Evolutionary conservation across 2,329 filamentous ascomycete genomes (phyloP), one percentile per base, ranked within the genome.

Genomic region (Paradendryphiella salina): DNA sequence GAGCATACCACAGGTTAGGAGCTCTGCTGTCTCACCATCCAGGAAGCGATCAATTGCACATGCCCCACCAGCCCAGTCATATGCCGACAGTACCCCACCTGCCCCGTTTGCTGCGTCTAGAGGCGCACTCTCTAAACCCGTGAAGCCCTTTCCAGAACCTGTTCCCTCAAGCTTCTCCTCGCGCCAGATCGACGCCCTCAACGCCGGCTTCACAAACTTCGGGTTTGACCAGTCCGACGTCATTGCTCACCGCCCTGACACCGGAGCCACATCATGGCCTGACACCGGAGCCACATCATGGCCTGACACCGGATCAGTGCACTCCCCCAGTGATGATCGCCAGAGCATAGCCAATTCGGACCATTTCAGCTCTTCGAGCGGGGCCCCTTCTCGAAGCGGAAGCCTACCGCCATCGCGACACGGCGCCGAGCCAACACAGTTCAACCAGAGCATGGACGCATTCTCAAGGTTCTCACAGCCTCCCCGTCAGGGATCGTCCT

Each of bases 361-460:
- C 7, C 82, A 78, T 61, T 76, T 79, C 54, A 71, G 67, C 28
- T 64, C 75, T 13, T 69, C 70, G 1, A 78, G 78, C 39, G 73
- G 73, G 39, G 72, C 75, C 14, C 67, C 75, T 3, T 79, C 82
- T n/a, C 77, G 81, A 52, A 83, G 84, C 50, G 72, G 75, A 34
- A 83, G 78, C 66, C 72, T 82, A 38, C 81, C 83, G 36, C 77
- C 82, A 1, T 84, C 83, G 29, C 77, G 81, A 39, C 79, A 82
- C 47, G 73, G 75, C 9, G 73, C 73, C 13, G 73, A 78, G 37
- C 68, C 70, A 18, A 56, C 69, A 5, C 65, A 67, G 26, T 75
- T 70, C 41, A 56, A 61, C n/a, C 65, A 70, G 32, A 54, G 57
- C 13, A 36, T 56, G 6, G 69, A 74, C 26, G 54, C 57, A 0